Evolutionary conservation across 257 asterid species (phyloP).

Genomic region (Misopates orontium): DNA sequence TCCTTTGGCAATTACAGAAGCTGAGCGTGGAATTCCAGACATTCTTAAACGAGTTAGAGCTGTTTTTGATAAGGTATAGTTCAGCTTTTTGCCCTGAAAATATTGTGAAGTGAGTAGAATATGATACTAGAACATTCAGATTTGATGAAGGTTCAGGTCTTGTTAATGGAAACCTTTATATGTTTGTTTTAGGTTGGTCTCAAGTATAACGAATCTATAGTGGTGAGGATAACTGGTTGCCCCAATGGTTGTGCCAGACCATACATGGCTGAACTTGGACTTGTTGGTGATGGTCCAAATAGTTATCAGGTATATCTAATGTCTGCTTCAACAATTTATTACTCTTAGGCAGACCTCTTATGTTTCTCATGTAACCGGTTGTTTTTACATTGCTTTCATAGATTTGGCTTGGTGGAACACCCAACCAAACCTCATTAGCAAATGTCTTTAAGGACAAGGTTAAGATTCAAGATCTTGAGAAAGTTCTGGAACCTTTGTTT

Average conservation of each 20-base stretch:
- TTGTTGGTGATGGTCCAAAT: conserved; percentile 96
- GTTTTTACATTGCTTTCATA: conserved; percentile 22
- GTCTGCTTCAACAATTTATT: conserved; percentile 1
- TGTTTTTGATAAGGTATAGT: conserved; percentile 72
- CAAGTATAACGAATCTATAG: conserved; percentile 78
- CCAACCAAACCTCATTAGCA: conserved; percentile 82
- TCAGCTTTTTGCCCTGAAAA: conserved; percentile 9
- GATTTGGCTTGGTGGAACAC: conserved; percentile 98
- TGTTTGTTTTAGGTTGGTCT: conserved; percentile 76
- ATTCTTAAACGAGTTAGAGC: conserved; percentile 88
- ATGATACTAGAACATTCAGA: conserved; percentile 8
- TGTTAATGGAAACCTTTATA: conserved; percentile 17
- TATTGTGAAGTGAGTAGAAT: conserved; percentile 12
- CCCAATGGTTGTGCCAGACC: conserved; percentile 99
- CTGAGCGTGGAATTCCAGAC: conserved; percentile 96
- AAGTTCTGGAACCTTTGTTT: conserved; percentile 87
- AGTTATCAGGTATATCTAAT: conserved; percentile 73
- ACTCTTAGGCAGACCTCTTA: conserved; percentile 5
- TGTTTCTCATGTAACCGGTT: neutral
- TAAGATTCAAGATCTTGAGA: conserved; percentile 88
- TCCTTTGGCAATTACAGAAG: conserved; percentile 93
- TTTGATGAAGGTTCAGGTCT: conserved; percentile 15
- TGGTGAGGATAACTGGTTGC: conserved; percentile 93
- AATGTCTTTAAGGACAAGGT: conserved; percentile 75
- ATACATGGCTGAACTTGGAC: conserved; percentile 98